Base-by-base conservation (phyloP, 306 rosid species). In the Citrullus mucosospermus region DNA sequence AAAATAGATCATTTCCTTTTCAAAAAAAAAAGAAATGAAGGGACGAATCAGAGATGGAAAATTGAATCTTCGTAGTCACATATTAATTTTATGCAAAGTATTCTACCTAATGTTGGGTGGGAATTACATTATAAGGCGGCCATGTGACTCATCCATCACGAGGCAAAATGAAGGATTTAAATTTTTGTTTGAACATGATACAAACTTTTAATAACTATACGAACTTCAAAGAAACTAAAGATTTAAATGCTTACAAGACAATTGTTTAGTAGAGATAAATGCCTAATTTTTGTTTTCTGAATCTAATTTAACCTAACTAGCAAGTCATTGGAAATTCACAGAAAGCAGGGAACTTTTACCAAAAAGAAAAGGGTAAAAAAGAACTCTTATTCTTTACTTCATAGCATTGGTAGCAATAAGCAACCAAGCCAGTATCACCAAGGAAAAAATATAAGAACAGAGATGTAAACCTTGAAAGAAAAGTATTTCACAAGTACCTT, bases 401-500 rank as follows among this genome's bases (percentile, higher is more conserved):
- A 44, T 14, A 69, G 38, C 56, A 69, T 69, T 43, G 28, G 20
- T 69, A 18, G 56, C 38, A 69, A 25, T 28, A 9, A 51, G 28
- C 61, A 74, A 32, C 78, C 62, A 20, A 69, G n/a, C 36, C 78
- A 34, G 9, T 74, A 46, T 28, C 15, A 71, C 53, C 76, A 22
- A 20, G 53, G 56, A n/a, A 39, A 69, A 69, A 34, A 16, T 65
- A 79, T 4, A 18, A 61, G 16, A 76, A 82, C 76, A 81, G 79
- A 82, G 39, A 48, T 50, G 5, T 28, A 8, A 36, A 56, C 68
- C 50, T 61, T 34, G 70, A 77, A 56, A 78, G 43, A 22, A 50
- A 78, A 9, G 43, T 32, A 79, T 44, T 36, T 74, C 50, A 60
- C 83, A 92, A 48, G 14, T 71, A 71, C 97, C 97, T 80, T 84